Percentiles rank a stretch among this genome's conserved stretches.
Conservation (phyloP, 257 asterid species). For the Prunella vulgaris region DNA sequence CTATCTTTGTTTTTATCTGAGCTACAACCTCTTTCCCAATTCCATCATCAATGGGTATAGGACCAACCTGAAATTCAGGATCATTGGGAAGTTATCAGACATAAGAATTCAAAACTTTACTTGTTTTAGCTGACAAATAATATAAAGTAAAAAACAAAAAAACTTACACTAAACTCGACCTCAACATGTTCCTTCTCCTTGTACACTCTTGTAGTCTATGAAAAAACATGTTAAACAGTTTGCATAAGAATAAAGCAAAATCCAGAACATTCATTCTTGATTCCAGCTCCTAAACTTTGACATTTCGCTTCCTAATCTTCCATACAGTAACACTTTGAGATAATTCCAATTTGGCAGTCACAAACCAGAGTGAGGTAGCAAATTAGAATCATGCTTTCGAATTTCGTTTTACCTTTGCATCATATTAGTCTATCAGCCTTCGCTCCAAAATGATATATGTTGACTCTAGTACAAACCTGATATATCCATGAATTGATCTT, state of each 20-base stretch:
- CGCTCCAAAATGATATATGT: not conserved
- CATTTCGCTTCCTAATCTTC: not conserved
- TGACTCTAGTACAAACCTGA: constrained; percentile 53
- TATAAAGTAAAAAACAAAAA: constrained; percentile 1
- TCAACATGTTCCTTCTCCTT: constrained; percentile 88
- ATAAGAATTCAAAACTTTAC: constrained; percentile 3
- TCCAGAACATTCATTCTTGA: not conserved
- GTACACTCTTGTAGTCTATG: constrained; percentile 81
- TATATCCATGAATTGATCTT: constrained; percentile 72
- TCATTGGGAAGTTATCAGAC: not conserved
- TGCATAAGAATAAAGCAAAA: not conserved
- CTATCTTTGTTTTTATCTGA: constrained; percentile 54
- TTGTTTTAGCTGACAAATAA: constrained; percentile 1
- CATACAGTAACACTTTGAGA: not conserved
- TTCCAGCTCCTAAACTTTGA: not conserved
- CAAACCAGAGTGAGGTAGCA: not conserved
- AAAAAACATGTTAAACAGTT: constrained; percentile 17
- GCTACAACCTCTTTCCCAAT: constrained; percentile 83
- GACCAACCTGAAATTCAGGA: constrained; percentile 70
- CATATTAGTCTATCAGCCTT: too few relatives aligned
- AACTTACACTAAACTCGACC: constrained; percentile 76
- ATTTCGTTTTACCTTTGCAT: not conserved
- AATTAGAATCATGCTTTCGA: not conserved
- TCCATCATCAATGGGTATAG: constrained; percentile 80
- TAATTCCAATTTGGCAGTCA: not conserved